These are phyloP conservation scores for Scedosporium apiospermum DNA, from an alignment of 2,329 filamentous ascomycete species.

Conservation along the genomic window DNA sequence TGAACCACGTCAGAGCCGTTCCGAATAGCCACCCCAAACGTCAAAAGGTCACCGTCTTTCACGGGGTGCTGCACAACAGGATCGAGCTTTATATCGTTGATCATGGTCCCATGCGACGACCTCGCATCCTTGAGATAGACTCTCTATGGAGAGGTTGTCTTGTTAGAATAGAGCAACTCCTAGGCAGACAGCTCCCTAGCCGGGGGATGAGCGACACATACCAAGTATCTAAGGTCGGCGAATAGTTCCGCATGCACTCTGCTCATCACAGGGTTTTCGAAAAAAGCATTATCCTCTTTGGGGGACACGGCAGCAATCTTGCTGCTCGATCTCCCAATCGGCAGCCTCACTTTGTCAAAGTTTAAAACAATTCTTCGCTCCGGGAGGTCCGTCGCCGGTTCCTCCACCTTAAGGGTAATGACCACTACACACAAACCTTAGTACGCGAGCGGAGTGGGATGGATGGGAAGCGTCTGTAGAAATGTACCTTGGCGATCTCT, in stretches of 20 bases:
- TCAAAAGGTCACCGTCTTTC: constrained; percentile 4
- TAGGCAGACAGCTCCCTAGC: neutral
- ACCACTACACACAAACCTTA: neutral
- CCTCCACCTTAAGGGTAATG: neutral
- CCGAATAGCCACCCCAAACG: constrained; percentile 7
- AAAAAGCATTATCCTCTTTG: constrained; percentile 5
- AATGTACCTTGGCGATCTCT: neutral
- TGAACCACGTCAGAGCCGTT: constrained; percentile 1
- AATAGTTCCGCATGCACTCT: constrained; percentile 7
- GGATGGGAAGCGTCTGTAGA: neutral
- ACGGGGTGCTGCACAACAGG: constrained; percentile 2
- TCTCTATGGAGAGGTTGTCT: neutral
- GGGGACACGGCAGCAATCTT: neutral
- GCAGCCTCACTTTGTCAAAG: neutral
- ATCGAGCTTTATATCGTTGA: constrained; percentile 4
- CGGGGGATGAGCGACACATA: neutral
- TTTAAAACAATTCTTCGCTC: constrained; percentile 5
- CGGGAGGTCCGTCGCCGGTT: neutral
- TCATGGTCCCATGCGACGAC: constrained; percentile 9
- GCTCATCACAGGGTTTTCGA: constrained; percentile 9
- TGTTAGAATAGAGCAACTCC: neutral
- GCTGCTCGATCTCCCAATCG: constrained; percentile 8
- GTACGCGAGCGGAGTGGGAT: neutral
- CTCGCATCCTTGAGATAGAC: constrained; percentile 8
- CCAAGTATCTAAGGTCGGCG: constrained; percentile 6